These are phyloP conservation scores for Rhamnella rubrinervis DNA, from an alignment of 331 rosid genomes.

Conservation along the genomic window DNA sequence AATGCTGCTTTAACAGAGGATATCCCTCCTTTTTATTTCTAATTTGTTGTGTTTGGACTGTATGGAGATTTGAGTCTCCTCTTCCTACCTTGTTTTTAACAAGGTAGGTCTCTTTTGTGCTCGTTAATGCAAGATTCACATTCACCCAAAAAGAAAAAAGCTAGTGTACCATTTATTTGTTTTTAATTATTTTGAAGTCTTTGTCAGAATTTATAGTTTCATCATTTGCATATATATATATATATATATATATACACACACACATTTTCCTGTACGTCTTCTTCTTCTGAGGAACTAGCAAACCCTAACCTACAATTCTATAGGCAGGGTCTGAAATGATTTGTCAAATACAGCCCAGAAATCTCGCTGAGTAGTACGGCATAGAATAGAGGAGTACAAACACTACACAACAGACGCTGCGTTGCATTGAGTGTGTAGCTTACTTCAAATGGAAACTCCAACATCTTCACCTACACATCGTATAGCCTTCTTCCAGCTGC, in stretches of 20 bases:
- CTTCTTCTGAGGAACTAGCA: background rate
- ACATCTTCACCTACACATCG: background rate
- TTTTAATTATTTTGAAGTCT: too few relatives aligned
- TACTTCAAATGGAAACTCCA: slow-evolving; percentile 11
- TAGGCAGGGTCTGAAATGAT: background rate
- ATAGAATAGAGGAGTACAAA: too few relatives aligned
- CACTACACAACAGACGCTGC: background rate
- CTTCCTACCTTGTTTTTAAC: too few relatives aligned
- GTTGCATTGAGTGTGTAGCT: background rate
- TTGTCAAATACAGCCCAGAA: slow-evolving; percentile 19
- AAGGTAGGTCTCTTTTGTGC: too few relatives aligned
- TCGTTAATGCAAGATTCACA: too few relatives aligned
- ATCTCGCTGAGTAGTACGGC: slow-evolving; percentile 7
- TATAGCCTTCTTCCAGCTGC: background rate
- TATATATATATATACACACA: too few relatives aligned
- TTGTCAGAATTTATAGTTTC: background rate
- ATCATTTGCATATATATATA: background rate
- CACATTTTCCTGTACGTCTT: background rate
- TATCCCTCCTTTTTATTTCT: too few relatives aligned
- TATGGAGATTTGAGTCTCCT: too few relatives aligned
- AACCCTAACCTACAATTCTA: slow-evolving; percentile 13
- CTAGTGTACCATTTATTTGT: too few relatives aligned
- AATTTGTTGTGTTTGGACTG: too few relatives aligned
- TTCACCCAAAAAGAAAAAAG: too few relatives aligned
- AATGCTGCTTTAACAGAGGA: too few relatives aligned